Evolutionary conservation across 345 rosid species (phyloP), one percentile per base, ranked within the genome.

Genomic region (Aethionema arabicum): DNA sequence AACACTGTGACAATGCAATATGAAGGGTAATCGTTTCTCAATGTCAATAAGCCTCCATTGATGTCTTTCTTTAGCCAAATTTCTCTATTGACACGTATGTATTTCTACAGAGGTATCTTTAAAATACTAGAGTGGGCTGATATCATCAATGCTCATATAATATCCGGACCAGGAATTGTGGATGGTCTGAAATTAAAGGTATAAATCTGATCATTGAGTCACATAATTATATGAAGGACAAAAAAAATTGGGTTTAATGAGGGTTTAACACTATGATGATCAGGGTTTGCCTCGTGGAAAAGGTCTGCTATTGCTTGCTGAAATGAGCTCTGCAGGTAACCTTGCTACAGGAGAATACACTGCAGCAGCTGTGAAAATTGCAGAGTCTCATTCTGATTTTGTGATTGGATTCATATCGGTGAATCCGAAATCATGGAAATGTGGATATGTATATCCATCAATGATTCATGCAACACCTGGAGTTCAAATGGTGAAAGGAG

Each of bases 271-370:
- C 27, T 37, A n/a, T 62, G 59, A 6, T n/a, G 59, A 6, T n/a
- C 52, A 93, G 99, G 99, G 99, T 65, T 67, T 90, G 86, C 92
- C 92, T 57, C 81, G 84, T 21, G 97, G 99, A 43, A 87, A 82
- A 75, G 97, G 99, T 36, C 78, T 93, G 63, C 75, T 78, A 72
- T 78, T 93, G 66, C 86, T 93, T 14, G 99, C 99, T 50, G 99
- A 93, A 76, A 93, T 93, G 99, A 93, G 99, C 79, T 93, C 99
- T 38, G 97, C 92, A 12, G 99, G 97, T 16, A 93, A 87, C 82
- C 85, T 93, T 30, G 99, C 99, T 8, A 90, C 65, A 27, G 99
- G 96, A 72, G 97, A 87, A 48, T 93, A 93, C 80, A 93, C 99
- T 32, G 87, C 95, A 40, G 85, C 89, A 45, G 99, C 97, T 0